Evolutionary conservation across 2,329 filamentous ascomycete species (phyloP).

Genomic region (Fusarium temperatum): DNA sequence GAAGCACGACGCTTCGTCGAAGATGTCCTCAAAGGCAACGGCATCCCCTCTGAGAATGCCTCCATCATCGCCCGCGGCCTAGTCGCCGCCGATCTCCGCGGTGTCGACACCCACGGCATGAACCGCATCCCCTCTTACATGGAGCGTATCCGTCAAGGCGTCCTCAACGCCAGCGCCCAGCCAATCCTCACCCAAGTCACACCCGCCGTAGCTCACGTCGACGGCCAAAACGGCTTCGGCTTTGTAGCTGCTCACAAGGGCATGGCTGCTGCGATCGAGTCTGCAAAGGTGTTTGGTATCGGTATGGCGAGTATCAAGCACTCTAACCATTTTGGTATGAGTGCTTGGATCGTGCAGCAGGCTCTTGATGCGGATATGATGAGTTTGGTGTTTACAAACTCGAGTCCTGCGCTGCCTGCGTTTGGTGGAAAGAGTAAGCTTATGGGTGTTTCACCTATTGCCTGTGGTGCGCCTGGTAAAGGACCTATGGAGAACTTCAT

Average conservation of each 20-base stretch:
- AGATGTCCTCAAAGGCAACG: conserved; percentile 67
- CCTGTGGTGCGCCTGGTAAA: conserved; percentile 76
- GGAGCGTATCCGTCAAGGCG: conserved; percentile 74
- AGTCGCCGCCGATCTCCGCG: conserved; percentile 78
- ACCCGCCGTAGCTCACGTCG: conserved; percentile 74
- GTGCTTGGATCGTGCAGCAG: conserved; percentile 81
- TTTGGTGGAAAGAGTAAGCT: conserved; percentile 75
- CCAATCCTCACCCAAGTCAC: conserved; percentile 71
- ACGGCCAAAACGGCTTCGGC: conserved; percentile 77
- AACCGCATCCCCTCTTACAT: conserved; percentile 83
- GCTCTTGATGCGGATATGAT: conserved; percentile 77
- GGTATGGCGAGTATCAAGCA: conserved; percentile 80
- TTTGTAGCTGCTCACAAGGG: conserved; percentile 74
- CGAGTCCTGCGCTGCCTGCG: conserved; percentile 75
- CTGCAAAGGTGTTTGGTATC: conserved; percentile 72
- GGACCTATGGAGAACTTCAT: conserved; percentile 67
- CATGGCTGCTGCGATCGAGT: conserved; percentile 73
- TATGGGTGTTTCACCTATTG: conserved; percentile 78
- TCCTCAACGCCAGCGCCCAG: conserved; percentile 68
- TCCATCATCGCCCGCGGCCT: conserved; percentile 72
- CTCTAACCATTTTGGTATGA: conserved; percentile 87
- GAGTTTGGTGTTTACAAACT: conserved; percentile 76
- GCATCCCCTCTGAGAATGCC: conserved; percentile 67
- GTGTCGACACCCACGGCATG: conserved; percentile 80
- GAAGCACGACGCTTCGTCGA: conserved; percentile 60